Evolutionary conservation across 1,284 basidiomycete genomes (phyloP).

Genomic region (Naganishia albida): DNA sequence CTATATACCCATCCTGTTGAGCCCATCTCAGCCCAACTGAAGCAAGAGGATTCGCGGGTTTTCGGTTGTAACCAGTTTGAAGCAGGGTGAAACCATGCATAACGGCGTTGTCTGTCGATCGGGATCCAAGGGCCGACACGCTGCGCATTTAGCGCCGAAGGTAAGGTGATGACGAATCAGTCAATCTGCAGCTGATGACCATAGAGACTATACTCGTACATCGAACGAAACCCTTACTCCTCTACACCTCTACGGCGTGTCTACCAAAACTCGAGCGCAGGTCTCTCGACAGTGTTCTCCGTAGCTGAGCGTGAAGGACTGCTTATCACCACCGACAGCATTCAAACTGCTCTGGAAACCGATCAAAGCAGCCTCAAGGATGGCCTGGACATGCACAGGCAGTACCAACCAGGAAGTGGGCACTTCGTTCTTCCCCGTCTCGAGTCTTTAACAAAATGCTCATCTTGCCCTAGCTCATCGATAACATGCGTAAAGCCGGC

Average conservation of each 20-base stretch:
- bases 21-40: background rate
- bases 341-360: slow-evolving; percentile 14
- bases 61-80: slow-evolving; percentile 10
- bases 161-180: slow-evolving; percentile 5
- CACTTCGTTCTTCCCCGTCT: background rate
- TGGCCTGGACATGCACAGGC: slow-evolving; percentile 26
- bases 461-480: slow-evolving; percentile 43
- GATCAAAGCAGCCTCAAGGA: slow-evolving; percentile 1
- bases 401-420: slow-evolving; percentile 19
- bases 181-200: background rate
- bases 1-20: background rate
- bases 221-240: no score
- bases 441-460: no score
- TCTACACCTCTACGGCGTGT: no score
- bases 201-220: no score
- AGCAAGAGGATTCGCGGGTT: slow-evolving; percentile 7
- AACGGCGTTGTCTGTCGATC: slow-evolving; percentile 4
- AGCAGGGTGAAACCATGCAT: background rate
- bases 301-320: no score
- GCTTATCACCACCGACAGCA: no score
- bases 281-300: no score
- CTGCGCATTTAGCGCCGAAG: background rate
- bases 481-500: slow-evolving; percentile 41
- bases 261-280: no score
- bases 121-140: background rate